Evolutionary conservation across 164 flowering plant genomes (phyloP).

Genomic region (Platanus orientalis): DNA sequence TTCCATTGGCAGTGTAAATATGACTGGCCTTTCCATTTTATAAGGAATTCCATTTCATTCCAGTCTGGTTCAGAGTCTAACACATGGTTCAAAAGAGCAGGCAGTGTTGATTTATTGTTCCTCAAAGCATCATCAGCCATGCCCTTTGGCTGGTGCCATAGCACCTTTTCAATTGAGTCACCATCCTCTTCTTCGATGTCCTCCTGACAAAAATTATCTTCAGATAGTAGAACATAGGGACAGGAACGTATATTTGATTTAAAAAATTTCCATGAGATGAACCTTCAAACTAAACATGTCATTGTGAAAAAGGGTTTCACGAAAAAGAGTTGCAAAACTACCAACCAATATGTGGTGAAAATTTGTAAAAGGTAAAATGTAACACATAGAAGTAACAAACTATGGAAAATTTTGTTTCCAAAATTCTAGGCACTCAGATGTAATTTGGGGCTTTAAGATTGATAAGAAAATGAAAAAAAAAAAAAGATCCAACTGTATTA

Average conservation of each 20-base stretch:
- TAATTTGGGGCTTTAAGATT: too few relatives aligned
- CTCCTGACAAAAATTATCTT: slow-evolving; percentile 41
- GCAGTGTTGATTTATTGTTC: slow-evolving; percentile 60
- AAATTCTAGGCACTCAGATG: too few relatives aligned
- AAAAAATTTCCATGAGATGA: too few relatives aligned
- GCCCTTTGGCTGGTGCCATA: slow-evolving; percentile 97
- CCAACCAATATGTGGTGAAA: background rate
- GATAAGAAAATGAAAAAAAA: too few relatives aligned
- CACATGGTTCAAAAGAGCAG: slow-evolving; percentile 62
- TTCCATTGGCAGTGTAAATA: slow-evolving; percentile 98
- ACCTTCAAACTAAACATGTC: too few relatives aligned
- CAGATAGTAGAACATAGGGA: too few relatives aligned
- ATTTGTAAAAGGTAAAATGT: background rate
- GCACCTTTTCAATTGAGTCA: slow-evolving; percentile 84
- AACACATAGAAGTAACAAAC: background rate
- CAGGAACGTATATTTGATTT: too few relatives aligned
- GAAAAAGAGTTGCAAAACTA: too few relatives aligned
- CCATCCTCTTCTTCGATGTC: slow-evolving; percentile 90
- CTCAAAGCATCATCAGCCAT: slow-evolving; percentile 73
- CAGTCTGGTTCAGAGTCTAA: slow-evolving; percentile 84
- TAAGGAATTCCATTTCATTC: slow-evolving; percentile 84
- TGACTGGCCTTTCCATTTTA: slow-evolving; percentile 99
- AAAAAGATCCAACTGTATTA: too few relatives aligned
- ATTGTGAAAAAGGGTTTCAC: too few relatives aligned
- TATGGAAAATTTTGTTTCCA: too few relatives aligned